Evolutionary conservation across 2,329 filamentous ascomycete species (phyloP), one percentile per base, ranked within the genome.

Genomic region (Amauroascus verrucosus): DNA sequence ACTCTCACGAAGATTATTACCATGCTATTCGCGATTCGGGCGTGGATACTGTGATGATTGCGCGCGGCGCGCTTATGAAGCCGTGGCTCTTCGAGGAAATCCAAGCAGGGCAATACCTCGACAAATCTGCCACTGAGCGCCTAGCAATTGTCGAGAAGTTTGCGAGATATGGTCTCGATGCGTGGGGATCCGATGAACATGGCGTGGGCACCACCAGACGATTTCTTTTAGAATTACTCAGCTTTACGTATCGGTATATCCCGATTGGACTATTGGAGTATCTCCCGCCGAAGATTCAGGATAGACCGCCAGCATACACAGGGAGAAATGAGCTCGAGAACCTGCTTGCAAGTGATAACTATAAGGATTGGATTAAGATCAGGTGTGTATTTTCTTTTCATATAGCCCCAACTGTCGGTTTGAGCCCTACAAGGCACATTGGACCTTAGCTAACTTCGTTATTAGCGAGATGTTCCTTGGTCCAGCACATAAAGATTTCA

Each of bases 61-160:
- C 84, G n/a, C 86, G 93, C 56, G 93, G 93, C 54, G 93, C 93
- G 8, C 79, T 98, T 55, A 88, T 97, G 72, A 98, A 98, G 73
- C 93, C 93, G 0, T 98, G 93, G 93, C 77, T 98, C 58, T 98
- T 97, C 65, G 93, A 98, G 70, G 93, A 98, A 71, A 97, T 98
- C 53, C 81, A 87, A 60, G 80, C 83, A 58, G 86, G 86, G 4
- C 93, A 97, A 70, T 96, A 97, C 66, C 80, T 98, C 37, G 93
- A 98, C 75, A 98, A 98, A 70, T 88, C 87, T 2, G 85, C 91
- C 1, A 79, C 83, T 4, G 91, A 98, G 74, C 85, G 93, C 54
- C 79, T 98, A 28, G 72, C 75, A 33, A 89, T 95, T 64, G 76
- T 98, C 33, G 88, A 95, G 70, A 88, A 89, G 64, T 98, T 95